Evolutionary conservation across 2,329 filamentous ascomycete genomes (phyloP).

Genomic region (Graphilbum sp.): DNA sequence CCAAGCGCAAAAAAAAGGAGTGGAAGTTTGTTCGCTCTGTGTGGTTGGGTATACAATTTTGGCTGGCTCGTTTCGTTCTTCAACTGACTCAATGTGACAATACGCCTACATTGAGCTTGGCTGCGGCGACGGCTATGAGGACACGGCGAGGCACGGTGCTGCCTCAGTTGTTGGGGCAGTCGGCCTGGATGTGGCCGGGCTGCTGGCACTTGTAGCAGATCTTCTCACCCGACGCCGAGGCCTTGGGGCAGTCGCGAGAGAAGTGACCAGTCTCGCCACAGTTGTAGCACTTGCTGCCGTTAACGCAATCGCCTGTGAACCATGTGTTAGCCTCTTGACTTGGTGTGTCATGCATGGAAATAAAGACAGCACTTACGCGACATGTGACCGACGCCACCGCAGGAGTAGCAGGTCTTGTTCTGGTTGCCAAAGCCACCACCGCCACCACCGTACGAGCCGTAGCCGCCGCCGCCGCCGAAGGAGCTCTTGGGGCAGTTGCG

Average conservation of each 20-base stretch:
- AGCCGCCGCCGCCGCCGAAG: constrained; percentile 29
- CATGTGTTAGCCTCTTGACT: constrained; percentile 4
- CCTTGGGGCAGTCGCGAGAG: constrained; percentile 89
- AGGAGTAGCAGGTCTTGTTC: constrained; percentile 88
- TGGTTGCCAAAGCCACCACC: constrained; percentile 21
- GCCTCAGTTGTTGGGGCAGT: constrained; percentile 67
- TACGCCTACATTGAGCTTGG: constrained; percentile 6
- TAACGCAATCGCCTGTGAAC: constrained; percentile 68
- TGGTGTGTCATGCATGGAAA: too few species aligned
- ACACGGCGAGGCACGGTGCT: neutral
- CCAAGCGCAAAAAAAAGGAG: constrained; percentile 6
- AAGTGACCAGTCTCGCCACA: constrained; percentile 89
- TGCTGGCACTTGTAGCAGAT: constrained; percentile 95
- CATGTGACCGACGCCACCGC: constrained; percentile 94
- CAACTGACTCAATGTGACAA: constrained; percentile 1
- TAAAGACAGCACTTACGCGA: constrained; percentile 45
- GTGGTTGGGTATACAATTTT: constrained; percentile 2
- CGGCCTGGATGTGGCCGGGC: constrained; percentile 77
- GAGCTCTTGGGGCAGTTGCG: constrained; percentile 66
- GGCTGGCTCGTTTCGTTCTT: constrained; percentile 7
- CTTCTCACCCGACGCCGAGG: constrained; percentile 73
- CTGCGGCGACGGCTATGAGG: constrained; percentile 3
- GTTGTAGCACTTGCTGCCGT: constrained; percentile 99
- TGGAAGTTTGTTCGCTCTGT: constrained; percentile 2
- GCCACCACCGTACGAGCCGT: constrained; percentile 29